A percentile compares a stretch with the other conserved stretches of the same genome.
Evolutionary conservation across 2,329 filamentous ascomycete species (phyloP).

Genomic region (Neonectria punicea): DNA sequence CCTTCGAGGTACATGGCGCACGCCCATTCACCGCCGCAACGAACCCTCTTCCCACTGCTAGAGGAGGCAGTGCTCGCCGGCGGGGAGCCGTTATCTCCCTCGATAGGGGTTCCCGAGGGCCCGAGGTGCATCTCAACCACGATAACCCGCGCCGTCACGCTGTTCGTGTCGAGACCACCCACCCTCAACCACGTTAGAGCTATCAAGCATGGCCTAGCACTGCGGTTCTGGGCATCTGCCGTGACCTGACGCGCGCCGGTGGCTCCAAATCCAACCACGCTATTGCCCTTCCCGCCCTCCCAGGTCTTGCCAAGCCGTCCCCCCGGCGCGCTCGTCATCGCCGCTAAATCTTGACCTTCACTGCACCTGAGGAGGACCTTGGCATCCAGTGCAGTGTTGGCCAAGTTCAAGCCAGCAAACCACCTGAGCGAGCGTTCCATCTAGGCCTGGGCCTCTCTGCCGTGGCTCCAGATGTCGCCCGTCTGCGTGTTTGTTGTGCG

Average conservation of each 20-base stretch:
- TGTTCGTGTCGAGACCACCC: neutral
- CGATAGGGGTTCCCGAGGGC: neutral
- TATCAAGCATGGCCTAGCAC: neutral
- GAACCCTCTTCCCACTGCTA: neutral
- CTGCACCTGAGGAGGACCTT: conserved; percentile 2
- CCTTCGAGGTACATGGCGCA: neutral
- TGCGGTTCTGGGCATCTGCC: neutral
- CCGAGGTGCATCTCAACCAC: neutral
- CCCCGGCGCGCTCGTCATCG: conserved; percentile 27
- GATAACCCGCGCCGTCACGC: neutral
- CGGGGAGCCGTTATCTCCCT: conserved; percentile 1
- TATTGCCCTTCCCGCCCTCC: neutral
- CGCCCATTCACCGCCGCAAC: neutral
- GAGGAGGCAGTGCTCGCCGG: conserved; percentile 1
- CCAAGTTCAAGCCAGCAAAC: conserved; percentile 6
- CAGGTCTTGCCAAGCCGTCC: conserved; percentile 25
- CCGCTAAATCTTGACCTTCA: conserved; percentile 29
- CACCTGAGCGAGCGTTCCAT: conserved; percentile 13
- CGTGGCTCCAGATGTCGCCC: neutral
- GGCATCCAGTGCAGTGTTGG: neutral
- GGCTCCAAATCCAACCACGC: neutral
- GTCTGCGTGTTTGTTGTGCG: conserved; percentile 9
- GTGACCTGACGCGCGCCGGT: neutral
- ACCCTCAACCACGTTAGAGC: neutral
- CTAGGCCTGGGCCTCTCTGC: neutral